Conservation (phyloP, 352 stramenopile species). For the Lagenidium sp. region DNA sequence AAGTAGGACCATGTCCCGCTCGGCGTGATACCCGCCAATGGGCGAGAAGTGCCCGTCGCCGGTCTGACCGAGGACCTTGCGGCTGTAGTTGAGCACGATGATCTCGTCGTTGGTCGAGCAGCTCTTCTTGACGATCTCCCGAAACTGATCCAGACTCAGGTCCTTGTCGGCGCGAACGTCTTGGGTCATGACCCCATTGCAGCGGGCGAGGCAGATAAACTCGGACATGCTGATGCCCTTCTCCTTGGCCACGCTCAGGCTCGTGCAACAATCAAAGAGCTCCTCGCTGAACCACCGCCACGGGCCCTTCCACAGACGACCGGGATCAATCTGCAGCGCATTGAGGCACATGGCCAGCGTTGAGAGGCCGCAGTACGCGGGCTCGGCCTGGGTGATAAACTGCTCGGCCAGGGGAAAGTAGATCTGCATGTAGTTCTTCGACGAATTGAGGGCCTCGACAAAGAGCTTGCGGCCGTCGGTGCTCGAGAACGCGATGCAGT, state of each 20-base stretch:
- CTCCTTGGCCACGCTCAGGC: constrained; percentile 57
- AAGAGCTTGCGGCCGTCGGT: constrained; percentile 78
- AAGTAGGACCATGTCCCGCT: constrained; percentile 90
- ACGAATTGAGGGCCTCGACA: constrained; percentile 42
- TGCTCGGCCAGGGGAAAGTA: constrained; percentile 92
- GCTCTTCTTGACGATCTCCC: constrained; percentile 59
- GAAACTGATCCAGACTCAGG: constrained; percentile 46
- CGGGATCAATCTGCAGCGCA: constrained; percentile 64
- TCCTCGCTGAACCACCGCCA: constrained; percentile 84
- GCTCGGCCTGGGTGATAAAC: constrained; percentile 89
- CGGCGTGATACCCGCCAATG: constrained; percentile 91
- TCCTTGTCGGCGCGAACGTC: constrained; percentile 25
- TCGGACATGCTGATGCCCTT: constrained; percentile 62
- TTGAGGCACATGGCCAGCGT: constrained; percentile 81
- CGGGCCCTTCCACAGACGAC: constrained; percentile 63
- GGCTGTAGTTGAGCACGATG: constrained; percentile 90
- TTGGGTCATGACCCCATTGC: constrained; percentile 50
- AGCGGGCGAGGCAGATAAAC: constrained; percentile 61
- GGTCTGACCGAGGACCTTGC: constrained; percentile 90
- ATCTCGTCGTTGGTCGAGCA: constrained; percentile 73
- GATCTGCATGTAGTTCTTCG: constrained; percentile 71
- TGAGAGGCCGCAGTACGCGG: constrained; percentile 85
- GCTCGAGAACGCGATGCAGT: constrained; percentile 81
- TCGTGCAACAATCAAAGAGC: constrained; percentile 74
- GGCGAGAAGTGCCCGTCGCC: constrained; percentile 96